A percentile compares a stretch with the other conserved stretches of the same genome.
phyloP scores from a whole-genome alignment of 140 eudicot genomes.

The Erigeron philadelphicus region DNA sequence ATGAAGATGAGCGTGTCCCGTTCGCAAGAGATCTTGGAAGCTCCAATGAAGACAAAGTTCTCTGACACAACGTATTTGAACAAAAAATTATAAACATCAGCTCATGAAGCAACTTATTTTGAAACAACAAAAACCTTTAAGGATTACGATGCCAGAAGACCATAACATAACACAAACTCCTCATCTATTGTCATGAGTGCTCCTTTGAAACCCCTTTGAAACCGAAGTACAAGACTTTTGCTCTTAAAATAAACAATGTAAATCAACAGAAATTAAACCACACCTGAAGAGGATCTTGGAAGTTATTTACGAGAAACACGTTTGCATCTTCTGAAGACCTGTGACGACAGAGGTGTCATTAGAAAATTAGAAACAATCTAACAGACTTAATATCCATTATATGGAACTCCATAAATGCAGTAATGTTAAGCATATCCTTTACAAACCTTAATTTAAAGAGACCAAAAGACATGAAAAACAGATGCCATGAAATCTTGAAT shows the following conservation, averaged over 20 bases:
- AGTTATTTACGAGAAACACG: conserved; percentile 86
- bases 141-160: conserved; percentile 2
- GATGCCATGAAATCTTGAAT: conserved; percentile 6
- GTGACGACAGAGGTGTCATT: conserved; percentile 19
- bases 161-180: background rate
- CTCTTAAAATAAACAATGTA: background rate
- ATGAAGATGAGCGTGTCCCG: conserved; percentile 46
- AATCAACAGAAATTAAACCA: conserved; percentile 7
- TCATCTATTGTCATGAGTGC: conserved; percentile 12
- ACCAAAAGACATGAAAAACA: background rate
- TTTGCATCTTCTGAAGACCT: conserved; percentile 97
- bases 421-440: background rate
- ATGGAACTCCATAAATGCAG: background rate
- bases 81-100: conserved; percentile 9
- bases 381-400: conserved; percentile 10
- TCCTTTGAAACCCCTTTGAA: conserved; percentile 5
- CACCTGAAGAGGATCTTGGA: conserved; percentile 96
- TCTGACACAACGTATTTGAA: conserved; percentile 42
- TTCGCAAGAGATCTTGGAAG: conserved; percentile 75
- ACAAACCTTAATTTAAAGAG: background rate
- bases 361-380: conserved; percentile 17
- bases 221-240: background rate
- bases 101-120: background rate
- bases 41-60: conserved; percentile 88
- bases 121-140: background rate